Conservation (phyloP, 2,329 filamentous ascomycete species). For the Fonsecaea multimorphosa region DNA sequence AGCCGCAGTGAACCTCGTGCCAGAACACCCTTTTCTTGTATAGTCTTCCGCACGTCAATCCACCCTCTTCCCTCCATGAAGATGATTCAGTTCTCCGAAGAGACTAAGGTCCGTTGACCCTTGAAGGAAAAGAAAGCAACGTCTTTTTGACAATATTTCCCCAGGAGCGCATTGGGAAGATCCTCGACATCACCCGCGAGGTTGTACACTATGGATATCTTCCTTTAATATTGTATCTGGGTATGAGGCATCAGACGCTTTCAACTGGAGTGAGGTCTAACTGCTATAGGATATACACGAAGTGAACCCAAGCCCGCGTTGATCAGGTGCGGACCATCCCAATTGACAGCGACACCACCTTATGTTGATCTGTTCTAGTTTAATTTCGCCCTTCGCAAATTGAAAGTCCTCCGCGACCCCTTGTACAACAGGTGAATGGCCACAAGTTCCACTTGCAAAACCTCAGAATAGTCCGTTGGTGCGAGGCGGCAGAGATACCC, state of each 20-base stretch:
- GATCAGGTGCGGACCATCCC: constrained; percentile 63
- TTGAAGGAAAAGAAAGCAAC: constrained; percentile 7
- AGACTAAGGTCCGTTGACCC: constrained; percentile 76
- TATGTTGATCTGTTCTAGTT: constrained; percentile 27
- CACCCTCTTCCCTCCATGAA: not conserved
- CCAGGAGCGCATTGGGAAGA: constrained; percentile 95
- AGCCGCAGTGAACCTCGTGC: not conserved
- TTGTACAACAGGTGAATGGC: constrained; percentile 28
- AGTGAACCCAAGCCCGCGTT: constrained; percentile 87
- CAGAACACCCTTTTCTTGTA: not conserved
- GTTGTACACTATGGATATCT: constrained; percentile 98
- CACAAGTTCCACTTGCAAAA: not conserved
- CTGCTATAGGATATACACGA: constrained; percentile 77
- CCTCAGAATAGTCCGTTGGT: not conserved
- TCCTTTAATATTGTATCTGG: constrained; percentile 94
- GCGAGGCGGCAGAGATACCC: not conserved
- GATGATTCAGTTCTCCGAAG: constrained; percentile 76
- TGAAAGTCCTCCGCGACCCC: constrained; percentile 16
- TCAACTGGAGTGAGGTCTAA: constrained; percentile 12
- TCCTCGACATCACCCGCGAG: constrained; percentile 92
- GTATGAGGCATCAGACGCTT: constrained; percentile 54
- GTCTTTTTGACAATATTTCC: constrained; percentile 13
- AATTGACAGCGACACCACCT: not conserved
- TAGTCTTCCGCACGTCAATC: not conserved
- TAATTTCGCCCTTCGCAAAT: constrained; percentile 40